Base-by-base conservation (phyloP, 345 rosid species). In the Lagerstroemia speciosa region DNA sequence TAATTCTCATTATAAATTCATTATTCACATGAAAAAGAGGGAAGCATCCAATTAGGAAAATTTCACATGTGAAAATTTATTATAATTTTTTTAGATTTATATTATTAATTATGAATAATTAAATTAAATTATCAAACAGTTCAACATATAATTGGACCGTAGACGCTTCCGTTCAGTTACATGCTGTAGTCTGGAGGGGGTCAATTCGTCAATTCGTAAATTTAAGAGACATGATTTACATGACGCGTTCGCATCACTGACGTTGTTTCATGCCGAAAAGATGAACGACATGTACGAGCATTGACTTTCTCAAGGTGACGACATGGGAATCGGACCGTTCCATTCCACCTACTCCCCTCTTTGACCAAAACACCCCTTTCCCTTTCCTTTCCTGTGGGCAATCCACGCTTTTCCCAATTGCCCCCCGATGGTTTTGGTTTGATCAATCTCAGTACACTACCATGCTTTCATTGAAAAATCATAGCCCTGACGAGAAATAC, bases 261-360 rank as follows among this genome's bases (percentile, higher is more conserved):
- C 7, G 2, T 58, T 26, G 6, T 11, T 11, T 29, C 17, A 7
- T 30, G 12, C 12, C 14, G 11, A n/a, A 29, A 10, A 10, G 55
- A 48, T 22, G 9, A 19, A 19, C 7, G 55, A 19, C 2, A 6
- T 0, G 12, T 5, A 38, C 7, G 8, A 19, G 24, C 8, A 58
- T 58, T 58, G 63, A 53, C 34, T 58, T 30, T 58, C 32, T 27
- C 63, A 2, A 4, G 63, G 63, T 58, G 63, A 58, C 63, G 63
- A 58, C 32, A 27, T 29, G 63, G 22, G 11, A 30, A 46, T 32
- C 38, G 63, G 62, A 20, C 74, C 72, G 53, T 36, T 50, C 74
- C 73, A 50, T 40, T 50, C 57, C 64, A 77, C 83, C 84, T 46
- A 83, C 78, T 70, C 73, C 71, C n/a, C 48, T 24, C 10, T 38